Conservation (phyloP, 2,329 filamentous ascomycete species). For the Cercospora janseana region DNA sequence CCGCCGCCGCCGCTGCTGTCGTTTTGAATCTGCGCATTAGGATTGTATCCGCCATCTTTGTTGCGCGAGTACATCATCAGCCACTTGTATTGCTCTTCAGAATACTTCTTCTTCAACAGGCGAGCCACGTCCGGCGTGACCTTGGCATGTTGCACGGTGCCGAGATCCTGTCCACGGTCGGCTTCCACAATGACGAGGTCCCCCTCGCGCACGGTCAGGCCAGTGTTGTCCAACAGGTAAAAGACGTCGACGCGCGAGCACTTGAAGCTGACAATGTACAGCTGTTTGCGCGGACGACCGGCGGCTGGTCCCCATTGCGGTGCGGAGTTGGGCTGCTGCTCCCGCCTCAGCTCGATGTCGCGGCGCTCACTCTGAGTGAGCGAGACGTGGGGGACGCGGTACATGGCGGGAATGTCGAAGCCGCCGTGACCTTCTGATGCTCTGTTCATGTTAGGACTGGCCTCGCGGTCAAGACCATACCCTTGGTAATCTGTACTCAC, state of each 20-base stretch:
- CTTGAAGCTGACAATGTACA: constrained; percentile 95
- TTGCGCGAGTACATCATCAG: constrained; percentile 87
- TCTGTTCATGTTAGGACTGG: constrained; percentile 18
- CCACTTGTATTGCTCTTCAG: constrained; percentile 96
- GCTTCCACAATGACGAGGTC: constrained; percentile 97
- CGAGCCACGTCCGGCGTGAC: constrained; percentile 85
- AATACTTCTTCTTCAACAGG: constrained; percentile 84
- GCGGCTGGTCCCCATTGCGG: constrained; percentile 29
- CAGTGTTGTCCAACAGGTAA: constrained; percentile 94
- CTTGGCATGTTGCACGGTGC: constrained; percentile 84
- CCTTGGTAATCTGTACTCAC: constrained; percentile 24
- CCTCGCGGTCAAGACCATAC: constrained; percentile 18
- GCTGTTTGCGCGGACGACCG: constrained; percentile 53
- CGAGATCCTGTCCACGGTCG: constrained; percentile 91
- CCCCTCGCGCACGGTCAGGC: constrained; percentile 82
- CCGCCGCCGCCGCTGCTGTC: constrained; percentile 26
- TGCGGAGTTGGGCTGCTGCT: constrained; percentile 30
- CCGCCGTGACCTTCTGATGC: constrained; percentile 17
- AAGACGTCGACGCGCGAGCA: constrained; percentile 93
- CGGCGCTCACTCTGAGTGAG: constrained; percentile 30
- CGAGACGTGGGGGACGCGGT: constrained; percentile 32
- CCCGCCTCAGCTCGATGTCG: constrained; percentile 25
- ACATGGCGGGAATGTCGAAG: constrained; percentile 33
- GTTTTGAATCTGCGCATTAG: constrained; percentile 36
- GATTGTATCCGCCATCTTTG: constrained; percentile 37